These are phyloP conservation scores for Metschnikowia cerradonensis DNA, from an alignment of 805 yeast species.

Conservation along the genomic window DNA sequence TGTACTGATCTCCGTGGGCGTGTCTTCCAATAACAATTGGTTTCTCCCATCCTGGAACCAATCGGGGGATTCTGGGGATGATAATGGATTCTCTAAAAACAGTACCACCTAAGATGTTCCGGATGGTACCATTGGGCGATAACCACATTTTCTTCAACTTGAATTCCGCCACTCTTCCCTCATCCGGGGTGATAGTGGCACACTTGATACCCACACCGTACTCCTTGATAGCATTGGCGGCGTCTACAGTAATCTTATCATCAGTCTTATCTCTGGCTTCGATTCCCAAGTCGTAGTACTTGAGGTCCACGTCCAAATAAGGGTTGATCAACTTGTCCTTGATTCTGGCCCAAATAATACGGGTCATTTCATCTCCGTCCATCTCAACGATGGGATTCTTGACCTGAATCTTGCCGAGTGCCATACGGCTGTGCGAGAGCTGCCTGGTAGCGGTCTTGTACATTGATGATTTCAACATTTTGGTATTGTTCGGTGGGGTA, in stretches of 20 bases:
- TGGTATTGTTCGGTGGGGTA: not conserved
- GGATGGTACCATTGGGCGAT: slow-evolving; percentile 94
- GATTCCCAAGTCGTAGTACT: slow-evolving; percentile 88
- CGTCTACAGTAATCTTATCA: slow-evolving; percentile 83
- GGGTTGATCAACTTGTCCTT: slow-evolving; percentile 83
- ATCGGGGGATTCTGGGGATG: slow-evolving; percentile 80
- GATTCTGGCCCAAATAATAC: slow-evolving; percentile 92
- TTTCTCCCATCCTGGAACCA: slow-evolving; percentile 88
- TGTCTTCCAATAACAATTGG: slow-evolving; percentile 97
- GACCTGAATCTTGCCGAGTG: slow-evolving; percentile 60
- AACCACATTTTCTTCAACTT: slow-evolving; percentile 93
- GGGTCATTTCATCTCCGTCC: slow-evolving; percentile 98
- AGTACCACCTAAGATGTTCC: slow-evolving; percentile 94
- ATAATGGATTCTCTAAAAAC: slow-evolving; percentile 96
- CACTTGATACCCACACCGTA: slow-evolving; percentile 94
- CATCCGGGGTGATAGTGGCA: slow-evolving; percentile 98
- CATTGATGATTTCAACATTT: slow-evolving; percentile 11
- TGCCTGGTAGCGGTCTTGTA: slow-evolving; percentile 7
- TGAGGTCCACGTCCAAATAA: slow-evolving; percentile 78
- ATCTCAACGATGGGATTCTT: slow-evolving; percentile 89
- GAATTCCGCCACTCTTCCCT: slow-evolving; percentile 90
- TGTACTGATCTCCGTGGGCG: slow-evolving; percentile 95
- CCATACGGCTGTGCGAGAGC: slow-evolving; percentile 7
- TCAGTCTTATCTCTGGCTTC: slow-evolving; percentile 82
- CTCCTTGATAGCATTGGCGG: slow-evolving; percentile 84